These are phyloP conservation scores for Hygrophorus pudorinus DNA, from an alignment of 768 basidiomycete species.

Conservation along the genomic window DNA sequence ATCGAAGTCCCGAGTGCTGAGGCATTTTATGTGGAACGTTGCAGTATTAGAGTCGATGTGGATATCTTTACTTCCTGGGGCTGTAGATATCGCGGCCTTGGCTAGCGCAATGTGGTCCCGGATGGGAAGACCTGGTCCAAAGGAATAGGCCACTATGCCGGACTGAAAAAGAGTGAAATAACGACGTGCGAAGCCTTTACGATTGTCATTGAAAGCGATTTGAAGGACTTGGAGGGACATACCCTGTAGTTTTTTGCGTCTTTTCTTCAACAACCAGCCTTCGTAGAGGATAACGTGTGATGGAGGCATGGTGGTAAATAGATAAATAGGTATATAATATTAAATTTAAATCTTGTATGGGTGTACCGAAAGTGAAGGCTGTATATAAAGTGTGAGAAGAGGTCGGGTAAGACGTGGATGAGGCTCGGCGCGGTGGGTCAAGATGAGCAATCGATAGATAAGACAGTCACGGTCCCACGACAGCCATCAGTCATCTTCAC, in stretches of 20 bases:
- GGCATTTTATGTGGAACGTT: slow-evolving; percentile 76
- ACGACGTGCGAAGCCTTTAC: slow-evolving; percentile 71
- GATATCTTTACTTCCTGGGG: slow-evolving; percentile 65
- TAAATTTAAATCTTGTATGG: neutral
- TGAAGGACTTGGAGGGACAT: slow-evolving; percentile 8
- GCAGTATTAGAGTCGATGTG: slow-evolving; percentile 69
- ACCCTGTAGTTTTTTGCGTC: slow-evolving; percentile 87
- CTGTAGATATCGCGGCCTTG: slow-evolving; percentile 70
- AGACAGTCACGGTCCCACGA: neutral
- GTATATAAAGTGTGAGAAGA: no score
- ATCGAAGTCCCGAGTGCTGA: slow-evolving; percentile 61
- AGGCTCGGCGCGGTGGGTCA: no score
- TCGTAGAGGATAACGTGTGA: slow-evolving; percentile 32
- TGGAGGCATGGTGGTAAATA: neutral
- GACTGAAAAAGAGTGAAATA: slow-evolving; percentile 65
- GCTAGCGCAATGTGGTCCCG: slow-evolving; percentile 61
- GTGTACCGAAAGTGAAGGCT: neutral
- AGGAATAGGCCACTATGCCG: slow-evolving; percentile 66
- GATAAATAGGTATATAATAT: no score
- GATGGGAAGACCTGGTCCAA: slow-evolving; percentile 59
- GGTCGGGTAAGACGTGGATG: no score
- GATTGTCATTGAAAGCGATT: neutral
- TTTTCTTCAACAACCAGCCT: slow-evolving; percentile 83
- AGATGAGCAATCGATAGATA: no score
- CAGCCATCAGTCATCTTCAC: neutral